Evolutionary conservation across 371 early-diverging fungal genomes (phyloP).

Genomic region (Umbelopsis sp.): DNA sequence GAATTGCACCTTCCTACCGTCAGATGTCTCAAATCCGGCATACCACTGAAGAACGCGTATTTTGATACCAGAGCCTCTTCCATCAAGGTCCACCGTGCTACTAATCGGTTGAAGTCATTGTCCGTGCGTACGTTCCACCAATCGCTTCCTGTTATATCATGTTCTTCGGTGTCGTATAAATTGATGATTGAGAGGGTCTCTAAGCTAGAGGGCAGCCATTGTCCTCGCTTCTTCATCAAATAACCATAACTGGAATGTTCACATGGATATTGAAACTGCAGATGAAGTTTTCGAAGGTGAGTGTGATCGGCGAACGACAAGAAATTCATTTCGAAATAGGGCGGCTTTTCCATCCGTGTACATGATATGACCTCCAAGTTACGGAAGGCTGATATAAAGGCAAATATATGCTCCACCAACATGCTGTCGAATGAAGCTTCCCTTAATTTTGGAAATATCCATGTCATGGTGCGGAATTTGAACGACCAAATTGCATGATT

Average conservation of each 20-base stretch:
- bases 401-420: background rate
- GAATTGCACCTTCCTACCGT: constrained; percentile 28
- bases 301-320: background rate
- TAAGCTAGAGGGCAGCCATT: constrained; percentile 2
- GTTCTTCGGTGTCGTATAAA: constrained; percentile 5
- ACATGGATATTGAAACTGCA: background rate
- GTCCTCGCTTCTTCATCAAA: constrained; percentile 7
- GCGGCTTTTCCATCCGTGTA: background rate
- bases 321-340: constrained; percentile 2
- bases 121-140: constrained; percentile 9
- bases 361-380: constrained; percentile 6
- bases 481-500: background rate
- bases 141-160: constrained; percentile 1
- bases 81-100: constrained; percentile 7
- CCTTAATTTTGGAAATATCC: constrained; percentile 2
- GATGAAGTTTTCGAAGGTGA: background rate
- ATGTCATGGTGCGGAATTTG: background rate
- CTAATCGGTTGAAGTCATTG: constrained; percentile 1
- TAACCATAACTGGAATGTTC: constrained; percentile 10
- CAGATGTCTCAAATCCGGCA: constrained; percentile 16
- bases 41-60: background rate
- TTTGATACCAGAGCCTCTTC: background rate
- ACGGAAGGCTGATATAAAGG: background rate
- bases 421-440: background rate
- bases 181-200: constrained; percentile 1